Conservation (phyloP, 148 eudicot genomes). For the Amaranthus palmeri region DNA sequence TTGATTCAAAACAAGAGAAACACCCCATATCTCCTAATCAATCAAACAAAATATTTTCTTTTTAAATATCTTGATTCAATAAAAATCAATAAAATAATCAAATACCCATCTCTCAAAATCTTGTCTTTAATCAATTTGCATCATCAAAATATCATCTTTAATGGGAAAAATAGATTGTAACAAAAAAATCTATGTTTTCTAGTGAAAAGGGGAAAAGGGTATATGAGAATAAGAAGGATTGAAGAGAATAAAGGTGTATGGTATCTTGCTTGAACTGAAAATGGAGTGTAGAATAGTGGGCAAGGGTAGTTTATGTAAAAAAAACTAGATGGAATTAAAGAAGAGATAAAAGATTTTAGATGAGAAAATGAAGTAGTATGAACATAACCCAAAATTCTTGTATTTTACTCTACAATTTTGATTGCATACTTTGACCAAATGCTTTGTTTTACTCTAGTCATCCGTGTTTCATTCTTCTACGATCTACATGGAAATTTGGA, state of each 20-base stretch:
- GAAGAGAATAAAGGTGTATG: conserved; percentile 11
- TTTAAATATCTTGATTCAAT: not conserved
- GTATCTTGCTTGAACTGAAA: not conserved
- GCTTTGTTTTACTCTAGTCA: not conserved
- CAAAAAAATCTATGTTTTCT: not conserved
- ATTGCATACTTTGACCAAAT: conserved; percentile 10
- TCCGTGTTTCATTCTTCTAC: not conserved
- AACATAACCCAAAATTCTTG: not conserved
- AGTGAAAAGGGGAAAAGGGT: not conserved
- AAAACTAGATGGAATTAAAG: not conserved
- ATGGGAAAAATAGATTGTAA: not conserved
- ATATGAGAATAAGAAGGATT: not conserved
- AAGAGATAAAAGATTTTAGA: not conserved
- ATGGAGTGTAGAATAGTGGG: conserved; percentile 2
- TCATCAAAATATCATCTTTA: not conserved
- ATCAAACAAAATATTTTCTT: not conserved
- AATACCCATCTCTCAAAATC: conserved; percentile 1
- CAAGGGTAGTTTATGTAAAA: not conserved
- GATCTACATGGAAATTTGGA: not conserved
- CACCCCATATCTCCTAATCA: conserved; percentile 50
- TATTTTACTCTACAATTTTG: not conserved
- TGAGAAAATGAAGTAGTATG: not conserved
- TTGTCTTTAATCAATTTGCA: conserved; percentile 7
- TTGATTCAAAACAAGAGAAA: conserved; percentile 89
- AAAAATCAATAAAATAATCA: not conserved